Base-by-base conservation (phyloP, 768 basidiomycete genomes). In the Flagelloscypha sp. region DNA sequence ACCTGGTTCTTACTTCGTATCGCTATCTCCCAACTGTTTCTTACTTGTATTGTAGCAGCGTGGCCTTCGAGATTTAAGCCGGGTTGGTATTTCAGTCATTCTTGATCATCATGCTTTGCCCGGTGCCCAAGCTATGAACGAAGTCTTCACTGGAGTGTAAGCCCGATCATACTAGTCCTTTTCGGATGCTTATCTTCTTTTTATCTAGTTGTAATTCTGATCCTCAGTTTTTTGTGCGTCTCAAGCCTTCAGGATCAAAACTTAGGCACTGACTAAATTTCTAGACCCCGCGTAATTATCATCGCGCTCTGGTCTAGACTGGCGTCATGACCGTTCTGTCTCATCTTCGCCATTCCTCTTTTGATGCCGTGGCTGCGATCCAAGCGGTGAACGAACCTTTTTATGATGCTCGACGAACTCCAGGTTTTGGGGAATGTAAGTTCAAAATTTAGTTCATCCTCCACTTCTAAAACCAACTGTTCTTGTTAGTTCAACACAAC, bases 101-200 rank as follows among this genome's bases (percentile, higher is more conserved):
- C 49, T 73, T 28, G 71, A 72, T 41, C 72, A 72, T 38, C 71
- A 73, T 36, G 71, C 68, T 1, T 49, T 65, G 7, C 71, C 71
- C 8, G 71, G 71, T 6, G 72, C 67, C n/a, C 63, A 69, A 40
- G 58, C 64, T 1, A 44, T 59, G 0, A 37, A 37, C 11, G 68
- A 72, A 44, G 38, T 49, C 43, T 73, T 74, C 43, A 59, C 71
- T 6, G 71, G 70, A 45, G 44, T 54, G 63, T 70, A 40, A n/a
- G 22, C 27, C 32, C 13, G n/a, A 11, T 2, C 19, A 3, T 12
- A 6, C 12, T 5, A 22, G 30, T 24, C 4, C 7, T 4, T 9
- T 24, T 27, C n/a, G 12, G 32, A 52, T 19, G 15, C 5, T 10
- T 12, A n/a, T 27, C n/a, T n/a, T n/a, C n/a, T n/a, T n/a, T n/a